Evolutionary conservation across 345 rosid genomes (phyloP), one percentile per base, ranked within the genome.

Genomic region (Durio zibethinus): DNA sequence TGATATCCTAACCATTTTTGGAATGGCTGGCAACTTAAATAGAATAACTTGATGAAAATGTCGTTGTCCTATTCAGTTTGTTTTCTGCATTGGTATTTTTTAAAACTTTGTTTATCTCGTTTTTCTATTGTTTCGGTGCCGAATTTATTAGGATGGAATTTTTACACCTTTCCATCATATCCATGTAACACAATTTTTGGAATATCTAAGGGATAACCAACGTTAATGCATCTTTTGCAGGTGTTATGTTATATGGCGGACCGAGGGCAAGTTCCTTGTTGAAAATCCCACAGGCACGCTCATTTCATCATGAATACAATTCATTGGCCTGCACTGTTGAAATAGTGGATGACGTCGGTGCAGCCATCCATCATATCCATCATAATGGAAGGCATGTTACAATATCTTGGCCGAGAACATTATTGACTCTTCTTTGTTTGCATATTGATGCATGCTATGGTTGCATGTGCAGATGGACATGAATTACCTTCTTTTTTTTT

Each of bases 351-450:
- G 97, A 97, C 43, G 94, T 94, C 35, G 43, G 83, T 77, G 89
- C 84, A 73, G 97, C 99, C 73, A 88, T 97, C 68, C 85, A 88
- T 80, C 99, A 97, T 76, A 97, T 94, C 77, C 97, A 97, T 80
- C 77, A 80, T 78, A 89, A 97, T 87, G 99, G 99, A 82, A 97
- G 99, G 99, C 85, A 82, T 35, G 80, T 61, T 59, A 27, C 12
- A 60, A 10, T 35, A 35, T n/a, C 31, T 64, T 45, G 16, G 56
- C 59, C 57, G 56, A 61, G 15, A 77, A 74, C 50, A 63, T 35
- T 18, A 43, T 42, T 60, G 29, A 43, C 23, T 9, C 72, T 5
- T 29, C 50, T 23, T 29, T 62, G 23, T 40, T 11, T 35, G 15
- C 35, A 4, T 54, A 47, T 29, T 63, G 29, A 18, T 50, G 7